A percentile compares a stretch with the other conserved stretches of the same genome.
Evolutionary conservation across 108 stramenopile species (phyloP).

Genomic region (Cylindrotheca fusiformis): DNA sequence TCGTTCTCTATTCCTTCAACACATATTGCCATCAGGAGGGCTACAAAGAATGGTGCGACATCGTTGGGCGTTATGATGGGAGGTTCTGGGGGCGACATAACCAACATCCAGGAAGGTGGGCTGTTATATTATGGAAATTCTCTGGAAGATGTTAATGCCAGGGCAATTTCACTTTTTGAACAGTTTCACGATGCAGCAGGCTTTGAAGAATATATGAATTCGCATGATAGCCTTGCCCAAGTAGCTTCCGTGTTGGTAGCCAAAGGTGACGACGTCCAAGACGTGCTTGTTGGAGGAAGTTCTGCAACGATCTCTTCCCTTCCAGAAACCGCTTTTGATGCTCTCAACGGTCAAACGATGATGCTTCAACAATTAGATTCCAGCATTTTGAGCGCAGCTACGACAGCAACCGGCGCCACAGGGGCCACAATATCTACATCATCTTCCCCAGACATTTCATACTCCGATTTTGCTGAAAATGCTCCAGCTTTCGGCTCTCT

Average conservation of each 20-base stretch:
- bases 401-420: not conserved
- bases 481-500: too few species aligned
- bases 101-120: not conserved
- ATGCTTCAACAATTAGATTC: too few species aligned
- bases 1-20: too few species aligned
- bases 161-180: not conserved
- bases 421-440: not conserved
- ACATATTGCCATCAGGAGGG: too few species aligned
- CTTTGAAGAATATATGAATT: not conserved
- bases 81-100: not conserved
- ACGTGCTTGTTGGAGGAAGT: not conserved
- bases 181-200: not conserved
- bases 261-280: not conserved
- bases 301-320: not conserved
- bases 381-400: not conserved
- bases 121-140: not conserved
- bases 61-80: not conserved
- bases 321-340: not conserved
- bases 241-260: not conserved
- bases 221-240: not conserved
- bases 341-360: not conserved
- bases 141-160: not conserved
- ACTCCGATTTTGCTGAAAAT: not conserved
- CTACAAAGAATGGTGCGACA: too few species aligned
- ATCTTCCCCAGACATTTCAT: not conserved